Base-by-base conservation (phyloP, 2,329 filamentous ascomycete species). In the Akanthomyces muscarius region DNA sequence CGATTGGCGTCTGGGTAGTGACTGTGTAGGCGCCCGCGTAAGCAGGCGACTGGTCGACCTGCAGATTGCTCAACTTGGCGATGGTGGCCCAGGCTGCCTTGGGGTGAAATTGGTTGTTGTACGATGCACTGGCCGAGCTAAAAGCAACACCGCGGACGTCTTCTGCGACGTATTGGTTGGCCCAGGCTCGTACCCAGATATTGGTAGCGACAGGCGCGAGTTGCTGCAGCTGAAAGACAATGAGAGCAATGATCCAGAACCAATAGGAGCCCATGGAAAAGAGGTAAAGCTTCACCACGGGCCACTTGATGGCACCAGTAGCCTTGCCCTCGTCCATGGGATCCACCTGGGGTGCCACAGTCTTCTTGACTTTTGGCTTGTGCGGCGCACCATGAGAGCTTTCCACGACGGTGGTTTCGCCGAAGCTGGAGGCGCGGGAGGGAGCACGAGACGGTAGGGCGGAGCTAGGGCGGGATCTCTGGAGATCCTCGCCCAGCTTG, bases 151-250 rank as follows among this genome's bases (percentile, higher is more conserved):
- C 45, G 14, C 62, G 53, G n/a, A 62, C 33, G 21, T 64, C 75
- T 56, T 81, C 81, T 64, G 71, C 77, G 63, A 82, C 83, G 72
- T 98, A 98, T 65, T 95, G 89, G 73, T 97, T 96, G 18, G 94
- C 90, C 95, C 95, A 99, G 73, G 94, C 82, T 69, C 91, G 86
- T 70, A 99, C 96, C 95, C 95, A 99, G 57, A 97, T 77, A 70
- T 95, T 97, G 42, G 92, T 96, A 0, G 89, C 91, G 2, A 98
- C 89, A 28, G 90, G 90, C 4, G 90, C 89, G 41, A 97, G 74
- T 73, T 99, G 95, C 72, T 97, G 93, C 51, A 89, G 78, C 33
- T 83, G 82, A 71, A 99, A 98, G 44, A 93, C 88, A 5, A 87
- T 68, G 16, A 87, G 77, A 23, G 93, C 90, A 42, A 90, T 78